Evolutionary conservation across 164 flowering plant species (phyloP), one percentile per base, ranked within the genome.

Genomic region (Aristolochia californica): DNA sequence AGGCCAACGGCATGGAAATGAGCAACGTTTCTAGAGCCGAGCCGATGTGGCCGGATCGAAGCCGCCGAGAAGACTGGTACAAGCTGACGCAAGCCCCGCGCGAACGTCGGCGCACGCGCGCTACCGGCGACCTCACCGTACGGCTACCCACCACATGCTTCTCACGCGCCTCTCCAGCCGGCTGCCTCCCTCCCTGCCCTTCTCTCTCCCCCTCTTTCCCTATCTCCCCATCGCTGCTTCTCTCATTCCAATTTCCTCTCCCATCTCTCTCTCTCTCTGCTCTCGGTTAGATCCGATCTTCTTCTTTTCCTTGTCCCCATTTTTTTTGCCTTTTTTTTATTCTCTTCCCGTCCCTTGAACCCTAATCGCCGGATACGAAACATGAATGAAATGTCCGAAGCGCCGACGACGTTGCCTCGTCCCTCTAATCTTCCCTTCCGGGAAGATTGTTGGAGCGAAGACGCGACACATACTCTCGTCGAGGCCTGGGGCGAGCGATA

Each of bases 391-490:
- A 57, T 52, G 47, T 21, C 55, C 13, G 69, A 63, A 18, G 43
- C 62, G 25, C 54, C 54, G 45, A 38, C 62, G 21, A 20, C 47
- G 43, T 0, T 30, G 30, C 16, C 47, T 22, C 62, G 63, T 0
- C 63, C 67, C 23, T 26, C 66, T 3, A 16, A 64, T 21, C 18
- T 53, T 2, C 87, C 91, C n/a, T 64, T 75, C 56, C 82, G 96
- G 14, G 98, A 91, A 53, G 96, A 91, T 56, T 86, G 95, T 69
- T 91, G 98, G 98, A 81, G 83, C 62, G 95, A 88, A 62, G 95
- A 79, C 13, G 90, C 91, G 0, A 84, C 95, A 0, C 63, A 70
- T 23, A 83, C 93, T 2, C 84, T 91, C 45, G 69, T 91, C 56
- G 83, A 82, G 10, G 88, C 88, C 2, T 91, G 98, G 98, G 96